These are phyloP conservation scores for Sporothrix phasma DNA, from an alignment of 2,329 filamentous ascomycete species.

Conservation along the genomic window DNA sequence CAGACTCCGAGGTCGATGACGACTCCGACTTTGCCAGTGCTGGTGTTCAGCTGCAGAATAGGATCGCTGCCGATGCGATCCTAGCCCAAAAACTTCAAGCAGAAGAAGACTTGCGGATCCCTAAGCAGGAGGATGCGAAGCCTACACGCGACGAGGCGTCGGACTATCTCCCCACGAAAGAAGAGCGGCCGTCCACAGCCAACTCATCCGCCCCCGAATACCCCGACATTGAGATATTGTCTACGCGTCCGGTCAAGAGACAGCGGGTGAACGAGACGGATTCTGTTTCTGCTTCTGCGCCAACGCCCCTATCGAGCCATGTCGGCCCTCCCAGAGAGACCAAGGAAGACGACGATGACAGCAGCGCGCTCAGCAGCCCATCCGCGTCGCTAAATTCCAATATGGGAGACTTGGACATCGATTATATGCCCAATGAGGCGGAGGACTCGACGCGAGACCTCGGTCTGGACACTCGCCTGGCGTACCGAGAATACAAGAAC, in stretches of 20 bases:
- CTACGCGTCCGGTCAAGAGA: conserved; percentile 6
- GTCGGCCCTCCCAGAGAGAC: neutral
- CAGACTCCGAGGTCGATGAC: conserved; percentile 30
- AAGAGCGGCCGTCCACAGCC: neutral
- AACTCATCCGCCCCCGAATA: neutral
- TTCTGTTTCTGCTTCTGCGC: neutral
- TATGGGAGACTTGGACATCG: neutral
- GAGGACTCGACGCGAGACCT: neutral
- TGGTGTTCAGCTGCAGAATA: neutral
- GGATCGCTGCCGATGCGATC: conserved; percentile 33
- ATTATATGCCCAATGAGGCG: neutral
- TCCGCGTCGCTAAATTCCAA: neutral
- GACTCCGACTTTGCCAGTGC: conserved; percentile 9
- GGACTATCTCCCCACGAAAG: neutral
- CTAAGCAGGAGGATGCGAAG: neutral
- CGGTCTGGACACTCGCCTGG: conserved; percentile 25
- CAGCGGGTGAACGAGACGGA: neutral
- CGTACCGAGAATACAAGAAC: conserved; percentile 23
- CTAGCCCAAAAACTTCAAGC: conserved; percentile 49
- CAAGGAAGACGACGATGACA: conserved; percentile 1
- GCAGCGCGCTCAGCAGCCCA: neutral
- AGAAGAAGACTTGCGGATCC: conserved; percentile 26
- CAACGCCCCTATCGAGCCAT: neutral
- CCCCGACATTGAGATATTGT: neutral
- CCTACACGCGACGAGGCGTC: neutral